Conservation (phyloP, 805 yeast species). For the Starmerella powellii region DNA sequence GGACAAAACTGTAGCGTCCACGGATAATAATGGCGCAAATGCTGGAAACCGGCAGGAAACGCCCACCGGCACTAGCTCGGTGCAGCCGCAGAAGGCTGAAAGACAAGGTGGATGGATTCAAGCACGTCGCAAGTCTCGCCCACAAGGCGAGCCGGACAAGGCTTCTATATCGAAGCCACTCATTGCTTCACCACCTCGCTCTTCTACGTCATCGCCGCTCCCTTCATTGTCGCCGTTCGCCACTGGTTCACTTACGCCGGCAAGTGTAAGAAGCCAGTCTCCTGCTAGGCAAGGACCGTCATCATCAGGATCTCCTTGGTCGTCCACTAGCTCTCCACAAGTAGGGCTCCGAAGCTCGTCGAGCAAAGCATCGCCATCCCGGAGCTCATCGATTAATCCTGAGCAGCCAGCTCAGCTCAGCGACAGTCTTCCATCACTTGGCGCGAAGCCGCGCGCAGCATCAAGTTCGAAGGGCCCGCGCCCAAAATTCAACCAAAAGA, state of each 20-base stretch:
- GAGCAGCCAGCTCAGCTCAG: conserved; percentile 2
- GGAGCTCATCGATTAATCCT: not conserved
- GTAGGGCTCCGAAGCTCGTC: no score
- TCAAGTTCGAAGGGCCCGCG: conserved; percentile 5
- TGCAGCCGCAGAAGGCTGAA: not conserved
- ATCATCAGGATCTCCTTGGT: not conserved
- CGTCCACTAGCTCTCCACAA: no score
- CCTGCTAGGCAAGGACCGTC: not conserved
- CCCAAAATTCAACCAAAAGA: conserved; percentile 9
- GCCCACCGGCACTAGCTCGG: no score
- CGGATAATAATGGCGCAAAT: no score
- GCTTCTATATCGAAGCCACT: no score
- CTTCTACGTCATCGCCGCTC: not conserved
- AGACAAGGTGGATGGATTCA: conserved; percentile 1
- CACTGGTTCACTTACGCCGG: not conserved
- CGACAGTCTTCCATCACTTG: not conserved
- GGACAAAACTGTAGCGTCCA: no score
- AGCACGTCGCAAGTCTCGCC: not conserved
- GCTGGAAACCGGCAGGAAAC: no score
- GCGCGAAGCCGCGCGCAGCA: conserved; percentile 5
- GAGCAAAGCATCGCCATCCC: not conserved
- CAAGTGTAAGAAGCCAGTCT: not conserved
- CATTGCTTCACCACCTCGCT: not conserved
- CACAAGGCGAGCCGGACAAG: not conserved
- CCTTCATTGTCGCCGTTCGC: not conserved